Conservation (phyloP, 371 early-diverging fungal species). For the Apophysomyces variabilis region DNA sequence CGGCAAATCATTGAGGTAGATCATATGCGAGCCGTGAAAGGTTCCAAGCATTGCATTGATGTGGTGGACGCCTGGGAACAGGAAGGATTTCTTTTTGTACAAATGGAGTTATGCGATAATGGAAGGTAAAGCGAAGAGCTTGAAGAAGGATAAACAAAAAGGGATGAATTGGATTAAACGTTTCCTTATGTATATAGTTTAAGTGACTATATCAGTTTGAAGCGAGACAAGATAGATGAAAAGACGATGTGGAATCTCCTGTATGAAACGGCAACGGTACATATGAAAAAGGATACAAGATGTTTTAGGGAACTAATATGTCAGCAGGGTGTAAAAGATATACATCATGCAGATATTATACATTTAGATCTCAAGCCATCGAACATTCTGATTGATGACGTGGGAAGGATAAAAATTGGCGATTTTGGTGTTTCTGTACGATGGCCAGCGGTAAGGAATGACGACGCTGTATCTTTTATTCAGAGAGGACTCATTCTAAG, state of each 20-base stretch:
- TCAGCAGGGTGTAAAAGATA: slow-evolving; percentile 66
- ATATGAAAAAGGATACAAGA: slow-evolving; percentile 10
- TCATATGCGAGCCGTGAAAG: slow-evolving; percentile 69
- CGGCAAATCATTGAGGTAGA: slow-evolving; percentile 81
- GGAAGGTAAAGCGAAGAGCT: slow-evolving; percentile 62
- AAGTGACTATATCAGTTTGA: slow-evolving; percentile 26
- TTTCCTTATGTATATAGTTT: slow-evolving; percentile 15
- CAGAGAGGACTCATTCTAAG: background rate
- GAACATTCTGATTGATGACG: slow-evolving; percentile 76
- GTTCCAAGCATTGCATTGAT: slow-evolving; percentile 66
- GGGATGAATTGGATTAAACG: background rate
- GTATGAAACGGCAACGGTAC: slow-evolving; percentile 68
- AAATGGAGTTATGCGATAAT: slow-evolving; percentile 83
- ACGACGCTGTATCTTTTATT: background rate
- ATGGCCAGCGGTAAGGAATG: slow-evolving; percentile 57
- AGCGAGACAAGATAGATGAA: slow-evolving; percentile 59
- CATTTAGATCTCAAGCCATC: slow-evolving; percentile 93
- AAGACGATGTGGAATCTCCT: slow-evolving; percentile 78
- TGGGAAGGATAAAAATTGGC: slow-evolving; percentile 75
- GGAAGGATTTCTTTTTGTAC: slow-evolving; percentile 83
- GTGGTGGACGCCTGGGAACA: slow-evolving; percentile 92
- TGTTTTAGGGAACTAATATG: background rate
- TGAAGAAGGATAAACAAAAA: background rate
- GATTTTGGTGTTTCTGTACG: slow-evolving; percentile 88
- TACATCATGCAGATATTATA: slow-evolving; percentile 73